Base-by-base conservation (phyloP, 495 filamentous ascomycete genomes). In the Aspergillus campestris region DNA sequence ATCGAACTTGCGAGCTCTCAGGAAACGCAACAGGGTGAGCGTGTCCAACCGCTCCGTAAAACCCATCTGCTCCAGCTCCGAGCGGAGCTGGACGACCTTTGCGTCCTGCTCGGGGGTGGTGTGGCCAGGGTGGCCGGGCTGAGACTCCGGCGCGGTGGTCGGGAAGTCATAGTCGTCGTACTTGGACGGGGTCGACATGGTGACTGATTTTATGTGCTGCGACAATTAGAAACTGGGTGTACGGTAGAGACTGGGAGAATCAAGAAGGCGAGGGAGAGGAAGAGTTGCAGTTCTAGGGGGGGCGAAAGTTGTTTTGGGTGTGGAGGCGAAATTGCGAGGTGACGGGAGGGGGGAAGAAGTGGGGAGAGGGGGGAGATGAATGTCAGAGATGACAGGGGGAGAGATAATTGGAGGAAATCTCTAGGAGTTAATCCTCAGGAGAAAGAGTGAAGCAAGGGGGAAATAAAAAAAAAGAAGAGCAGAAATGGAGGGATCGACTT, bases 131-230 rank as follows among this genome's bases (percentile, higher is more conserved):
- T 96, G 92, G 37, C 92, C 92, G 51, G 70, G 67, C 54, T 82
- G 77, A 8, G 73, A 56, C 38, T 76, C 74, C 33, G 87, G 81
- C 35, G 83, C 79, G 18, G 75, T 89, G 42, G 81, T 90, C 41
- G 92, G 92, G 70, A 74, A 97, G 61, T 95, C 91, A 71, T 94
- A 95, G 70, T 91, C 67, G 67, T 98, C 91, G 74, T 96, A 96
- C 67, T 94, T 95, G 55, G 87, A 94, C 85, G 44, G 80, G 71
- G 60, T 24, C 18, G 18, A 24, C 18, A 24, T 24, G 81, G 68
- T 64, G 86, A 40, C 51, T 64, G 51, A 24, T 2, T 2, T 24
- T 1, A 24, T 24, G 18, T 24, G 18, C 18, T 24, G 18, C 4
- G 18, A 24, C 18, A 24, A 24, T 24, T 24, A 24, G 18, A 4